A percentile compares a stretch with the other conserved stretches of the same genome.
Evolutionary conservation across 768 basidiomycete genomes (phyloP).

Genomic region (Hemileccinum impolitum): DNA sequence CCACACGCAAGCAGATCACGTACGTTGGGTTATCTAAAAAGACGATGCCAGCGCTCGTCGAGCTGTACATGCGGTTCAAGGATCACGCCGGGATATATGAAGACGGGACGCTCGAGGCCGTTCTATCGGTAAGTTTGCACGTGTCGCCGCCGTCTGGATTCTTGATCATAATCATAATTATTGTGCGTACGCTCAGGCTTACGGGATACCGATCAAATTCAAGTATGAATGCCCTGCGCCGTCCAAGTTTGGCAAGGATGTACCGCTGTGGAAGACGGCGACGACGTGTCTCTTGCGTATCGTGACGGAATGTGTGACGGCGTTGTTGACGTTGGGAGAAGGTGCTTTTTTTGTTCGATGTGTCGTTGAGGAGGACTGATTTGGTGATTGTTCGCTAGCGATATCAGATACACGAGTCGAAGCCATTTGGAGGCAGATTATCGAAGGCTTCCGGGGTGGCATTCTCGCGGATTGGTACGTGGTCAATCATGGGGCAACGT

Average conservation of each 20-base stretch:
- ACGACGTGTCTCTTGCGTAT: constrained; percentile 72
- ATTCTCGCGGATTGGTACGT: constrained; percentile 82
- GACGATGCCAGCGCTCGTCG: constrained; percentile 78
- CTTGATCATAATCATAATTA: background rate
- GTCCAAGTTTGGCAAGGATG: constrained; percentile 83
- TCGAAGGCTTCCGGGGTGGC: constrained; percentile 78
- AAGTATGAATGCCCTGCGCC: constrained; percentile 93
- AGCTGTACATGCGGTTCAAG: constrained; percentile 71
- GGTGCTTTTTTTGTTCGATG: constrained; percentile 36
- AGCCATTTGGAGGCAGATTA: constrained; percentile 80
- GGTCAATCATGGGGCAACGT: background rate
- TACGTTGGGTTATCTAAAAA: constrained; percentile 90
- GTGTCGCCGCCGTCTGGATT: background rate
- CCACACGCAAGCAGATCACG: constrained; percentile 64
- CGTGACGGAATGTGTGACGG: constrained; percentile 61
- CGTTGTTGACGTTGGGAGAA: constrained; percentile 47
- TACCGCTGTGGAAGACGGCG: constrained; percentile 94
- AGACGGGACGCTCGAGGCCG: constrained; percentile 81
- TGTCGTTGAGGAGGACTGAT: too few relatives aligned
- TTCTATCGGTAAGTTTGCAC: constrained; percentile 59
- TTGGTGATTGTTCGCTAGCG: constrained; percentile 30
- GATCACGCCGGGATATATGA: constrained; percentile 58
- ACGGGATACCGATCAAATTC: constrained; percentile 86
- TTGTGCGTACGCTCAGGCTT: constrained; percentile 49
- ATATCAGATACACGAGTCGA: constrained; percentile 65